Evolutionary conservation across 192 early-diverging fungal genomes (phyloP), one percentile per base, ranked within the genome.

Genomic region (Linnemannia elongata): DNA sequence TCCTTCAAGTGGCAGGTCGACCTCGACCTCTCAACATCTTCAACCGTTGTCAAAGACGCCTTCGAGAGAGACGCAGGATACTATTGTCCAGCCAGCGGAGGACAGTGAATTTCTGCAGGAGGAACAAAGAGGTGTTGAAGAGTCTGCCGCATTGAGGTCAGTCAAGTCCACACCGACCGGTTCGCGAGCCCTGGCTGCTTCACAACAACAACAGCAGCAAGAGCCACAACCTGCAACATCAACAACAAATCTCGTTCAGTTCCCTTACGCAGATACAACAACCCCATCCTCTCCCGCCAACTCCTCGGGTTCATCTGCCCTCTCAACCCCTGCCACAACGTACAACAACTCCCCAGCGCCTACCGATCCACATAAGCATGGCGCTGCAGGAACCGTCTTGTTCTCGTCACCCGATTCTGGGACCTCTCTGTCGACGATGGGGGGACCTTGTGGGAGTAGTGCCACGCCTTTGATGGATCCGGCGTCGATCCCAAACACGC

Each of bases 271-370:
- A 42, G 66, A 70, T 13, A 72, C 82, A 6, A 55, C 55, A n/a
- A 72, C 8, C 0, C 83, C 83, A 7, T 72, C 78, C 13, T 85
- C 83, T 18, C 73, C 83, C 18, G 63, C 82, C 54, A 72, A 70
- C 41, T 75, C 78, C 4, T 80, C 78, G 6, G 77, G 60, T 3
- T 63, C 78, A 22, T 84, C 82, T 9, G 68, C 74, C 4, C 24
- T 80, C 1, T 79, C 83, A 39, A 80, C 74, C 10, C 74, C 83
- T 7, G 69, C 74, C 7, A 80, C 83, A 36, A 77, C 74, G 22
- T 72, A 72, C 36, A 79, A 63, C 18, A 75, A 75, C 55, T 85
- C 83, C 0, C 83, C 83, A 18, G 78, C 60, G 8, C 45, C 60
- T 10, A 35, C 27, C 35, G 30, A 66, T 10, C 30, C 55, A 33